Evolutionary conservation across 2,329 filamentous ascomycete genomes (phyloP).

Genomic region (Fusarium dimerum): DNA sequence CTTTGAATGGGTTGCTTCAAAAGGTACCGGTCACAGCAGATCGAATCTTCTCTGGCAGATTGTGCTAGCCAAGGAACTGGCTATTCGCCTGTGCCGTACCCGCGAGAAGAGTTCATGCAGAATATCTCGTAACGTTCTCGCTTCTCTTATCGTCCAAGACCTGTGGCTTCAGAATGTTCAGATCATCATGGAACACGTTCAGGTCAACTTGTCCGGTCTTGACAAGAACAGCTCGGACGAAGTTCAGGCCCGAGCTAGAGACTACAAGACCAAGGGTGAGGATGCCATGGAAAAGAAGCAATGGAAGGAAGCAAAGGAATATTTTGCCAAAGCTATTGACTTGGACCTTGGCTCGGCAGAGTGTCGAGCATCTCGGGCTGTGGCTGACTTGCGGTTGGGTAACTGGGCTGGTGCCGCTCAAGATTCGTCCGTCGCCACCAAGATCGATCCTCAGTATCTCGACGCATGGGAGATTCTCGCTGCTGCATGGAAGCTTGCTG

Average conservation of each 20-base stretch:
- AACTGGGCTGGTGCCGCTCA: constrained; percentile 4
- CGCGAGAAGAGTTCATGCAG: not conserved
- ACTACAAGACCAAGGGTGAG: not conserved
- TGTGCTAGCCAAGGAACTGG: constrained; percentile 2
- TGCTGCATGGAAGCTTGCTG: not conserved
- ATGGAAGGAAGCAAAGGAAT: constrained; percentile 1
- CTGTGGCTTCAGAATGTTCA: constrained; percentile 3
- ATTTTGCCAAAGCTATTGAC: constrained; percentile 3
- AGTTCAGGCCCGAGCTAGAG: not conserved
- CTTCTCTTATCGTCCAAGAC: constrained; percentile 3
- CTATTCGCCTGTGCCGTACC: not conserved
- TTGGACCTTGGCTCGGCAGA: not conserved
- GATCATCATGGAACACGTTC: constrained; percentile 2
- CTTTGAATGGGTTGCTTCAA: not conserved
- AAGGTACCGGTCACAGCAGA: not conserved
- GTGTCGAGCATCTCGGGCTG: constrained; percentile 1
- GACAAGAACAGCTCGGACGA: not conserved
- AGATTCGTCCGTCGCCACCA: not conserved
- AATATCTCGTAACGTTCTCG: not conserved
- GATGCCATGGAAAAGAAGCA: not conserved
- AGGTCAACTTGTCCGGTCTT: not conserved
- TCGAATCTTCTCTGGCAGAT: constrained; percentile 6
- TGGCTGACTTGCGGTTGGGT: not conserved
- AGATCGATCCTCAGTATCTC: not conserved
- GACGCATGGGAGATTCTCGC: constrained; percentile 2